These are phyloP conservation scores for Solanum tacnaense DNA, from an alignment of 257 asterid genomes.

Conservation along the genomic window DNA sequence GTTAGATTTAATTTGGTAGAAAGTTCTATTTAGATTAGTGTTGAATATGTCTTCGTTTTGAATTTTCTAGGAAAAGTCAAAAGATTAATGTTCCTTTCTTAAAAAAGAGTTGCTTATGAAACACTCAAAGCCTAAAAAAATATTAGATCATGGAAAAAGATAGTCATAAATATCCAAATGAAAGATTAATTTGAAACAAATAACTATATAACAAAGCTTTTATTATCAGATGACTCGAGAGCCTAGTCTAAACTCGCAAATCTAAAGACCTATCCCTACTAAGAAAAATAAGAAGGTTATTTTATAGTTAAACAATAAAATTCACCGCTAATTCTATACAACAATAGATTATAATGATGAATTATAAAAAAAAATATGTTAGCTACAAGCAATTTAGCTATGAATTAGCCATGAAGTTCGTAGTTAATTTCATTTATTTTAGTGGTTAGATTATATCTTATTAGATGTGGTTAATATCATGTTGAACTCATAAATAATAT, in stretches of 20 bases:
- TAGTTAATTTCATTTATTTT: background rate
- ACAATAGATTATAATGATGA: background rate
- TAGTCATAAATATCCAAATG: background rate
- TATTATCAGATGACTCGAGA: background rate
- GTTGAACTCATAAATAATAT: background rate
- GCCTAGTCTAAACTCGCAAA: background rate
- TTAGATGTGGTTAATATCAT: background rate
- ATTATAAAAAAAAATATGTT: background rate
- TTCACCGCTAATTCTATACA: background rate
- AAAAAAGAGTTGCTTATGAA: background rate
- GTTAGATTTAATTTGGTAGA: background rate
- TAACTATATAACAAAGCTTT: background rate
- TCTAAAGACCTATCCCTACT: background rate
- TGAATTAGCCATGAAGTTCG: too few species aligned
- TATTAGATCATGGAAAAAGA: background rate
- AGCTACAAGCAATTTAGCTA: background rate
- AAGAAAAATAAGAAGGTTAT: background rate
- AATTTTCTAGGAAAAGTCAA: background rate
- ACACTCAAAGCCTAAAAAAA: background rate
- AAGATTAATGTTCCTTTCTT: background rate
- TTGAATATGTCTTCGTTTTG: background rate
- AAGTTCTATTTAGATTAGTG: background rate
- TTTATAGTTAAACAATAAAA: background rate
- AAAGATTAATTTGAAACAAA: background rate
- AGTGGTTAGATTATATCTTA: background rate